phyloP scores from a whole-genome alignment of 495 filamentous ascomycete genomes.

The Pyrenopolyporus hunteri region DNA sequence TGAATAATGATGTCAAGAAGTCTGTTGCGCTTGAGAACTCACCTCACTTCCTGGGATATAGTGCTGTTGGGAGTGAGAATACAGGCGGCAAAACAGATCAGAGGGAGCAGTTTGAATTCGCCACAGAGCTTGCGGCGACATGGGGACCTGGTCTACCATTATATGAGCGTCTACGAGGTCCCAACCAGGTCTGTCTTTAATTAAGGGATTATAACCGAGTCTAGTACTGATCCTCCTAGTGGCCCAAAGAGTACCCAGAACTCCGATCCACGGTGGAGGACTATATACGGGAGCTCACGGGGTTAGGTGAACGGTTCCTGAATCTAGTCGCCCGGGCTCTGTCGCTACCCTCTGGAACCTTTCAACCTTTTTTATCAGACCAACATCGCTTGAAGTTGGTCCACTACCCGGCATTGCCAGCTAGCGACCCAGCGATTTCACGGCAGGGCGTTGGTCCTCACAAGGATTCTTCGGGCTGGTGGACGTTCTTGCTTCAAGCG shows the following conservation, averaged over 20 bases:
- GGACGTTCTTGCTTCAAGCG: constrained; percentile 62
- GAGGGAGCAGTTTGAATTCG: constrained; percentile 63
- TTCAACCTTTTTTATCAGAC: constrained; percentile 58
- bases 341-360: constrained; percentile 45
- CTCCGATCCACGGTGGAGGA: constrained; percentile 41
- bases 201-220: neutral
- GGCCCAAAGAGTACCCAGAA: constrained; percentile 19
- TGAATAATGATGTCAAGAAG: constrained; percentile 46
- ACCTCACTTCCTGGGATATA: constrained; percentile 62
- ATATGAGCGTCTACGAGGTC: constrained; percentile 59
- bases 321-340: constrained; percentile 58
- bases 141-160: constrained; percentile 46
- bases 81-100: constrained; percentile 56
- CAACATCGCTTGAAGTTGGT: constrained; percentile 62
- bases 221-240: constrained; percentile 31
- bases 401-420: constrained; percentile 51
- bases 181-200: constrained; percentile 50
- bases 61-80: constrained; percentile 55
- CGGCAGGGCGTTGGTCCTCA: constrained; percentile 60
- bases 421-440: constrained; percentile 5
- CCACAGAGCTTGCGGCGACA: constrained; percentile 53
- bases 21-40: constrained; percentile 54
- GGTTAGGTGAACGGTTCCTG: constrained; percentile 55
- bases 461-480: constrained; percentile 63
- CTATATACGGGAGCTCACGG: constrained; percentile 56